Percentiles rank a stretch among this genome's conserved stretches.
phyloP scores from a whole-genome alignment of 805 yeast genomes.

The Metschnikowia lunata region DNA sequence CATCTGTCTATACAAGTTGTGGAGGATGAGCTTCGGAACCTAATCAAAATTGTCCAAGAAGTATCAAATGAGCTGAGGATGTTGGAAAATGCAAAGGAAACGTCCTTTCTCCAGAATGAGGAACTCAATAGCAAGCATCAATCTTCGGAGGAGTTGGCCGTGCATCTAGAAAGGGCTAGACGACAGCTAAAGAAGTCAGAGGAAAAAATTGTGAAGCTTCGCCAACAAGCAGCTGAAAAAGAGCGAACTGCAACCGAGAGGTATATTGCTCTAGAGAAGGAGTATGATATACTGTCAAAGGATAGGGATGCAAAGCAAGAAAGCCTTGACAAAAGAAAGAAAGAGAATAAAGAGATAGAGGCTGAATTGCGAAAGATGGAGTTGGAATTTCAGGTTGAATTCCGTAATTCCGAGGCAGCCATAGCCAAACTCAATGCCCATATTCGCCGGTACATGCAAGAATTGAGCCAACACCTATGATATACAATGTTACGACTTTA shows the following conservation, averaged over 20 bases:
- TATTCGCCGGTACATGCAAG: conserved; percentile 48
- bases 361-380: conserved; percentile 35
- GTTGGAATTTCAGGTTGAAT: conserved; percentile 48
- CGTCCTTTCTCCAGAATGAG: conserved; percentile 28
- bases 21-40: conserved; percentile 37
- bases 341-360: conserved; percentile 43
- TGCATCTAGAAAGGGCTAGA: conserved; percentile 44
- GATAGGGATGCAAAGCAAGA: conserved; percentile 46
- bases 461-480: conserved; percentile 34
- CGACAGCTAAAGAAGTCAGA: conserved; percentile 46
- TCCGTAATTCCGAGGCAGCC: conserved; percentile 49
- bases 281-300: conserved; percentile 45
- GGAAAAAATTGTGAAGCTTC: conserved; percentile 44
- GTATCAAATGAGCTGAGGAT: conserved; percentile 42
- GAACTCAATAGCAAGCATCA: conserved; percentile 34
- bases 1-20: conserved; percentile 52
- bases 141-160: conserved; percentile 36
- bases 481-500: no score
- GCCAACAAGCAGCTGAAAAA: conserved; percentile 43
- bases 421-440: conserved; percentile 53
- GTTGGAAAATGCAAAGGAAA: conserved; percentile 38
- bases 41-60: conserved; percentile 50
- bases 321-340: conserved; percentile 45
- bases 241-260: conserved; percentile 38
- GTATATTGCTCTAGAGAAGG: conserved; percentile 40